These are phyloP conservation scores for Ceriops decandra DNA, from an alignment of 345 rosid genomes.

Conservation along the genomic window DNA sequence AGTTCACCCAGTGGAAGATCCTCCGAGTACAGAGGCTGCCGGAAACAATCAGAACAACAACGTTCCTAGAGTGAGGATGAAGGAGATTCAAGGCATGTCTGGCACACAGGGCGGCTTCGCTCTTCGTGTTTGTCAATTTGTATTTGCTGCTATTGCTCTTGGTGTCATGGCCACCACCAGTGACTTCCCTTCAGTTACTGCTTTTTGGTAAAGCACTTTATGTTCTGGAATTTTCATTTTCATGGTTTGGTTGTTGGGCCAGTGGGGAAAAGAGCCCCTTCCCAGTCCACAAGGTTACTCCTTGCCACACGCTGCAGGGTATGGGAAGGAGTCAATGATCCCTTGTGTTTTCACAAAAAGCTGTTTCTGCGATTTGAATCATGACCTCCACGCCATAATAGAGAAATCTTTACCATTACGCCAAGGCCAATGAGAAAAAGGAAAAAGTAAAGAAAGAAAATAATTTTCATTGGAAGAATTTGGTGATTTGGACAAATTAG, in stretches of 20 bases:
- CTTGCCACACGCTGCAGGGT: no score
- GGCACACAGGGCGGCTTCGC: conserved; percentile 62
- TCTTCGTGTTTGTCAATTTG: conserved; percentile 52
- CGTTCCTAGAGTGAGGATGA: conserved; percentile 54
- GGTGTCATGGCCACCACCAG: conserved; percentile 62
- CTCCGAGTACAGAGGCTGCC: conserved; percentile 42
- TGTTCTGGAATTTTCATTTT: not conserved
- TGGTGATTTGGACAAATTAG: no score
- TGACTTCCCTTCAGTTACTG: conserved; percentile 69
- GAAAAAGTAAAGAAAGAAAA: no score
- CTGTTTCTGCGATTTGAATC: no score
- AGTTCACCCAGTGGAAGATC: conserved; percentile 70
- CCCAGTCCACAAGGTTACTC: no score
- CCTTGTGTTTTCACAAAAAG: no score
- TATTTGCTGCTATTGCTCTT: conserved; percentile 57
- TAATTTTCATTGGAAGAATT: no score
- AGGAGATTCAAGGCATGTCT: conserved; percentile 67
- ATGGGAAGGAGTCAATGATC: no score
- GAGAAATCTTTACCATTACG: no score
- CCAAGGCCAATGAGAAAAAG: no score
- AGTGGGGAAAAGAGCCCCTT: no score
- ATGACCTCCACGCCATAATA: no score
- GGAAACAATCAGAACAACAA: conserved; percentile 32
- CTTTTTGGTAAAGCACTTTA: conserved; percentile 47
- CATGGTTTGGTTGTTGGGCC: not conserved